phyloP scores from a whole-genome alignment of 1,139 yeast species.

The Candida tunisiensis region DNA sequence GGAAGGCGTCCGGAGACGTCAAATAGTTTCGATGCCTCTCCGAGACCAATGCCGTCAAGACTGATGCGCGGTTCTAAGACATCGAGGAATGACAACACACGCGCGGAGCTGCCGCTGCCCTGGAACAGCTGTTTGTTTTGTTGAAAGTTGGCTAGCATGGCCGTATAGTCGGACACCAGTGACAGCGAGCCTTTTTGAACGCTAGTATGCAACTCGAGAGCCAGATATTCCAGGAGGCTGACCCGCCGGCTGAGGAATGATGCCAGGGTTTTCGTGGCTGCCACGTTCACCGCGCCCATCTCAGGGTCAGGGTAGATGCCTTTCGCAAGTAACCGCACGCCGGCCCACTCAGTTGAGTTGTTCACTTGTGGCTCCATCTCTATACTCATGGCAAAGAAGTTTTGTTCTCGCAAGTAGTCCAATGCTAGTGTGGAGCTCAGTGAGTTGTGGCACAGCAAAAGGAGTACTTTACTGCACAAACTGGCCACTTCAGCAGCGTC shows the following conservation, averaged over 20 bases:
- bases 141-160: conserved; percentile 27
- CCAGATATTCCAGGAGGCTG: conserved; percentile 40
- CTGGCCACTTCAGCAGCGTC: conserved; percentile 43
- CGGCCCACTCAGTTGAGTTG: conserved; percentile 1
- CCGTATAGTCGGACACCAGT: conserved; percentile 34
- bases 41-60: conserved; percentile 5
- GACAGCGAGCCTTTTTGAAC: conserved; percentile 33
- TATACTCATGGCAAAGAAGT: conserved; percentile 36
- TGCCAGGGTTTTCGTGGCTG: conserved; percentile 34
- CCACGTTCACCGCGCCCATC: conserved; percentile 13
- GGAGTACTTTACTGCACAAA: conserved; percentile 39
- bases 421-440: conserved; percentile 37
- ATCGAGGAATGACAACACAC: conserved; percentile 52
- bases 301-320: too few relatives aligned
- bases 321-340: too few relatives aligned
- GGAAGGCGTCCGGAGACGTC: too few relatives aligned
- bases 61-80: conserved; percentile 39
- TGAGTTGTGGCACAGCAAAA: conserved; percentile 40
- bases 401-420: conserved; percentile 31
- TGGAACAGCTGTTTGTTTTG: conserved; percentile 6
- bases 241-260: conserved; percentile 47
- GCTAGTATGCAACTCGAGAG: conserved; percentile 50
- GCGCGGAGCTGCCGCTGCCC: conserved; percentile 31
- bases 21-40: too few relatives aligned
- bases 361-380: conserved; percentile 35